Percentiles rank a stretch among this genome's conserved stretches.
Evolutionary conservation across 1,284 basidiomycete genomes (phyloP).

Genomic region (Irpex sp.): DNA sequence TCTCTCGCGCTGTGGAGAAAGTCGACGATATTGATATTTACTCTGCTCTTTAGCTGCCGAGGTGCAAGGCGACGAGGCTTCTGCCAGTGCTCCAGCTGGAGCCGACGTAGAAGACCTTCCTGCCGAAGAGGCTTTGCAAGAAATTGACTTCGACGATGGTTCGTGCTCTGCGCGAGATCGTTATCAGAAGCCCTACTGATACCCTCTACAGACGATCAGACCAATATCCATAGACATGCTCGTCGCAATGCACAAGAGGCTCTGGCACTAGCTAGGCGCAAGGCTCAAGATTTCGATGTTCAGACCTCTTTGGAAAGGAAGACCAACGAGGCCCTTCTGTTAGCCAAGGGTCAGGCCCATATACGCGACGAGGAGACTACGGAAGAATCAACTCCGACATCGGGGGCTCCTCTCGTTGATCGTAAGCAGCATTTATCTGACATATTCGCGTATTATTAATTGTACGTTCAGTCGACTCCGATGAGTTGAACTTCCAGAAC

Average conservation of each 20-base stretch:
- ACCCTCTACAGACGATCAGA: slow-evolving; percentile 71
- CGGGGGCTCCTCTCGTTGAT: slow-evolving; percentile 53
- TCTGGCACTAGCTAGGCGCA: slow-evolving; percentile 75
- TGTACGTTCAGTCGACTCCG: slow-evolving; percentile 72
- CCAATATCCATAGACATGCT: slow-evolving; percentile 88
- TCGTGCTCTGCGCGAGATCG: slow-evolving; percentile 19
- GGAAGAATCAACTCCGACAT: slow-evolving; percentile 28
- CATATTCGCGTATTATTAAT: slow-evolving; percentile 8
- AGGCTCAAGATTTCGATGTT: slow-evolving; percentile 84
- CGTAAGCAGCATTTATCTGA: slow-evolving; percentile 40
- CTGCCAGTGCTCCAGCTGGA: slow-evolving; percentile 48
- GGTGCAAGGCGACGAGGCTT: slow-evolving; percentile 72
- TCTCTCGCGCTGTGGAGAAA: not conserved
- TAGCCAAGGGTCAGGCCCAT: slow-evolving; percentile 65
- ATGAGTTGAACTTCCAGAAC: slow-evolving; percentile 99
- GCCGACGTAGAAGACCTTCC: slow-evolving; percentile 55
- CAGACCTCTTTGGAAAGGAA: slow-evolving; percentile 79
- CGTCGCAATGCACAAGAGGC: slow-evolving; percentile 90
- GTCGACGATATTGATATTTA: slow-evolving; percentile 13
- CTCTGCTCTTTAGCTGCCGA: slow-evolving; percentile 65
- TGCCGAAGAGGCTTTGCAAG: slow-evolving; percentile 49
- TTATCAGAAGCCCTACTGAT: not conserved
- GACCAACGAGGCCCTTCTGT: slow-evolving; percentile 70
- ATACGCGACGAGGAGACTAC: slow-evolving; percentile 42
- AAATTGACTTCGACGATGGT: slow-evolving; percentile 96